Evolutionary conservation across 108 stramenopile species (phyloP).

Genomic region (Cyclostephanos tholiformis): DNA sequence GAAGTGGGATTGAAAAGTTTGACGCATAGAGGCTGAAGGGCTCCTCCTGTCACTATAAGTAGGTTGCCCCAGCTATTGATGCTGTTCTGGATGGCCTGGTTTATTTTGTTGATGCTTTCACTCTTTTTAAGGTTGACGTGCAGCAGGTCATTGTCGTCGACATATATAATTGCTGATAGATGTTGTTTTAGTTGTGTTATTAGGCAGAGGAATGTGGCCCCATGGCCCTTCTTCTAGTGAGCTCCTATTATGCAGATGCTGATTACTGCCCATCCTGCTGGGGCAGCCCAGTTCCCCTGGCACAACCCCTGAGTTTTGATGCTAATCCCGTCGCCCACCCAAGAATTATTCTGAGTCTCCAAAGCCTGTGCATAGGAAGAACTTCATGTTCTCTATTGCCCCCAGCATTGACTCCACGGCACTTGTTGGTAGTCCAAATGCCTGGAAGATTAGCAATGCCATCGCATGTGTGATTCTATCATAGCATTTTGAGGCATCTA

Average conservation of each 20-base stretch:
- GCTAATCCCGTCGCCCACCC: not conserved
- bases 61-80: not conserved
- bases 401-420: conserved; percentile 7
- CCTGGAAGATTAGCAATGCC: not conserved
- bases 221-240: conserved; percentile 14
- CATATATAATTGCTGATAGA: conserved; percentile 29
- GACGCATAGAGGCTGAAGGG: no score
- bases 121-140: not conserved
- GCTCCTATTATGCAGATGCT: conserved; percentile 27
- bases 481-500: conserved; percentile 23
- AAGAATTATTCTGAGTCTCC: conserved; percentile 14
- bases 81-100: not conserved
- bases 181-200: not conserved
- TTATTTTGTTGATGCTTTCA: not conserved
- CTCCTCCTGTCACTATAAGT: not conserved
- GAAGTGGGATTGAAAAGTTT: not conserved
- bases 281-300: conserved; percentile 50
- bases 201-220: conserved; percentile 1
- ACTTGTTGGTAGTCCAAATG: not conserved
- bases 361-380: conserved; percentile 17
- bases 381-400: conserved; percentile 29
- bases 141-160: conserved; percentile 40
- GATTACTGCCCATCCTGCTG: conserved; percentile 41
- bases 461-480: not conserved
- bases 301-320: conserved; percentile 15